Percentiles rank a stretch among this genome's conserved stretches.
These are phyloP conservation scores for Allantophomopsis lycopodina DNA, from an alignment of 2,329 filamentous ascomycete species.

Conservation along the genomic window DNA sequence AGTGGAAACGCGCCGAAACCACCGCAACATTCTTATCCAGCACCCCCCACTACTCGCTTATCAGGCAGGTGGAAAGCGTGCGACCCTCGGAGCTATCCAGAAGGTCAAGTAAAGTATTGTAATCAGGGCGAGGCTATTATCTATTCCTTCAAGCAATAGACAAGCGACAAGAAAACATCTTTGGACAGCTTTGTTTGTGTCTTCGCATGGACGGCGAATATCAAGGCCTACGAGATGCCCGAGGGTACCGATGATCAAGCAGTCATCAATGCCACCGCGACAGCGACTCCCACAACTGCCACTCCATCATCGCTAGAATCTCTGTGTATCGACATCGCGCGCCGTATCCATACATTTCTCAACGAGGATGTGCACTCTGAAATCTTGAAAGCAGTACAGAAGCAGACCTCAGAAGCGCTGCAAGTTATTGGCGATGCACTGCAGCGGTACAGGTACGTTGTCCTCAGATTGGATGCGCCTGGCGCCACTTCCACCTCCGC, in stretches of 20 bases:
- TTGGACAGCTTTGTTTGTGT: no score
- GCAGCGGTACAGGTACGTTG: conserved; percentile 54
- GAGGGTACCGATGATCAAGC: conserved; percentile 1
- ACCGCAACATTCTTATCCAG: no score
- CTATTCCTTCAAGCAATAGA: no score
- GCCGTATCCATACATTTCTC: conserved; percentile 15
- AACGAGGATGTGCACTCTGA: conserved; percentile 9
- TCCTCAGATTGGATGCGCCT: not conserved
- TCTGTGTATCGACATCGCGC: conserved; percentile 12
- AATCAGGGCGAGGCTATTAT: no score
- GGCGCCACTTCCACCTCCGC: not conserved
- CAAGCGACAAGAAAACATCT: no score
- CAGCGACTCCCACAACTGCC: conserved; percentile 1
- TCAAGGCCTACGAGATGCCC: not conserved
- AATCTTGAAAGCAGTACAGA: conserved; percentile 36
- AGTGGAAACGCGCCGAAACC: no score
- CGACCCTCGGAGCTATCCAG: no score
- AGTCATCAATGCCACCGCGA: conserved; percentile 4
- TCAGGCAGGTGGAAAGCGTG: no score
- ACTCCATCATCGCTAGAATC: not conserved
- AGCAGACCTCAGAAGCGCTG: conserved; percentile 60
- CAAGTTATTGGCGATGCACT: conserved; percentile 64
- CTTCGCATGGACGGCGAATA: not conserved
- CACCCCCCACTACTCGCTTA: no score
- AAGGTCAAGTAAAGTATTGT: no score